Evolutionary conservation across 2,329 filamentous ascomycete species (phyloP).

Genomic region (Neofusicoccum sp.): DNA sequence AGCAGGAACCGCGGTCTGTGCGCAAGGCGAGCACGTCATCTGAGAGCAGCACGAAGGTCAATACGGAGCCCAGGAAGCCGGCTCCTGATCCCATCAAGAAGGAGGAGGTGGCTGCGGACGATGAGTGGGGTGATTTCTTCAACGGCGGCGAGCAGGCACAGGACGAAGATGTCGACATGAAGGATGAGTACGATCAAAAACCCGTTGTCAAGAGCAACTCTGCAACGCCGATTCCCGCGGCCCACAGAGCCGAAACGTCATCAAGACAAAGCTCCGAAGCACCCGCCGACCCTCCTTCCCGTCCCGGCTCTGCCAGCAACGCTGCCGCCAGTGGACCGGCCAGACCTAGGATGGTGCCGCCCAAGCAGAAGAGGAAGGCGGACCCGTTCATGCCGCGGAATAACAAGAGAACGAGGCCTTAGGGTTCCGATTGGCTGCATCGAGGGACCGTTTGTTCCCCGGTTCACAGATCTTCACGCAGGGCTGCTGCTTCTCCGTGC

Average conservation of each 20-base stretch:
- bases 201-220: no score
- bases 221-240: not conserved
- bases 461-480: no score
- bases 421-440: no score
- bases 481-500: no score
- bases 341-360: constrained; percentile 5
- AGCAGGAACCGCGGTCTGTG: no score
- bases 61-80: not conserved
- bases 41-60: not conserved
- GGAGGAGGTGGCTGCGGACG: not conserved
- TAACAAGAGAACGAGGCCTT: constrained; percentile 14
- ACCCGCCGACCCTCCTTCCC: not conserved
- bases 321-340: not conserved
- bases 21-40: not conserved
- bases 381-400: constrained; percentile 21
- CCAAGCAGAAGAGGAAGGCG: constrained; percentile 20
- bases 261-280: not conserved
- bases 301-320: not conserved
- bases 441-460: no score
- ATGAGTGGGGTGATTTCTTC: constrained; percentile 13
- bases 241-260: not conserved
- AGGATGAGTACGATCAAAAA: no score
- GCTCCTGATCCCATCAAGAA: not conserved
- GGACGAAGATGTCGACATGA: constrained; percentile 20
- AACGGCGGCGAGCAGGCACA: not conserved